Evolutionary conservation across 768 basidiomycete genomes (phyloP), one percentile per base, ranked within the genome.

Genomic region (Suillus bovinus): DNA sequence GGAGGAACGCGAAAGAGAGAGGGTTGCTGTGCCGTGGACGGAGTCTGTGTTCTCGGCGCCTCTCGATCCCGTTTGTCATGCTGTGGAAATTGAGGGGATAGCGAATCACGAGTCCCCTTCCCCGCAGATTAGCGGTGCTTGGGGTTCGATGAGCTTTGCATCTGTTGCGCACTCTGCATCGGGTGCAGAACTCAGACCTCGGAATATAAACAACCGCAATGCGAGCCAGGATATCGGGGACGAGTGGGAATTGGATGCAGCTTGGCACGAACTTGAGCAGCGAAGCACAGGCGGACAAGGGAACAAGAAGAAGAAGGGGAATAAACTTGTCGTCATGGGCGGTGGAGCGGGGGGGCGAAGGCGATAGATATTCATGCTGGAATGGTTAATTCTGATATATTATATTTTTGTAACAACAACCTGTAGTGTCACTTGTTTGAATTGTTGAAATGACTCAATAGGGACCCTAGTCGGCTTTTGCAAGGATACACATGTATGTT

Each of bases 141-240:
- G 91, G 93, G 91, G 91, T 27, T 78, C 81, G 20, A 80, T 89
- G 60, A 93, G 90, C 66, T 94, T 95, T 72, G 93, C 93, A 14
- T 87, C 90, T 11, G 89, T 92, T 0, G 75, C 89, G 61, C 86
- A 89, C 70, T 81, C 88, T n/a, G 55, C 63, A 36, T 20, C 70
- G 22, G 24, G 67, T 67, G 47, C 71, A 71, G 55, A 56, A 39
- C 52, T 67, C 13, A 84, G 87, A 52, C 84, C 84, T 67, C 77
- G 84, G 17, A 64, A 68, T 36, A 47, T 71, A n/a, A 53, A 61
- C 55, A 74, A 72, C 56, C 74, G 63, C 72, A 66, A 55, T 57
- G 68, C 61, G 55, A 69, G 63, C 36, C 67, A 64, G 27, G 76
- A 70, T 52, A 73, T 77, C 58, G 76, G 72, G 63, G 89, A 90